Evolutionary conservation across 768 basidiomycete species (phyloP).

Genomic region (Lactarius quietus): DNA sequence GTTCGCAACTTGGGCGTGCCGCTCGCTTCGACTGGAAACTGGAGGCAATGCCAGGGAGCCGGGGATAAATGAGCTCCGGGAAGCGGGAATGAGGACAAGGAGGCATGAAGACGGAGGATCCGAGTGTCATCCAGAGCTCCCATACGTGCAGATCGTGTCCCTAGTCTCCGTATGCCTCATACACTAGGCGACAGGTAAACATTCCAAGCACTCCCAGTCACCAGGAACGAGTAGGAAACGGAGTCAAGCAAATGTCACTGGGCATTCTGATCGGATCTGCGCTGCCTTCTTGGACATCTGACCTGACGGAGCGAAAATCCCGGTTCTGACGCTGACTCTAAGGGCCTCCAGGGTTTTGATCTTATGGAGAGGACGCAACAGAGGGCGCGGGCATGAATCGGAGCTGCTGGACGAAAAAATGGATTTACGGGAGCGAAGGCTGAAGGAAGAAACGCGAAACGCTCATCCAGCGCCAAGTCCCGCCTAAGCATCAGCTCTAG

Average conservation of each 20-base stretch:
- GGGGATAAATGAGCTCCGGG: conserved; percentile 12
- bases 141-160: not conserved
- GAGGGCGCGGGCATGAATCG: not conserved
- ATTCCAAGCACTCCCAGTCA: not conserved
- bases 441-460: conserved; percentile 6
- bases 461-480: conserved; percentile 8
- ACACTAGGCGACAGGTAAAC: not conserved
- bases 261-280: conserved; percentile 15
- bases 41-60: not conserved
- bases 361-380: too few relatives aligned
- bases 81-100: not conserved
- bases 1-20: not conserved
- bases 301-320: conserved; percentile 14
- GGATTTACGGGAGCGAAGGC: not conserved
- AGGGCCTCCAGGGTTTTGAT: not conserved
- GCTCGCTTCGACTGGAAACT: too few relatives aligned
- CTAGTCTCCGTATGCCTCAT: not conserved
- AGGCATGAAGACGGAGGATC: not conserved
- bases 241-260: conserved; percentile 3
- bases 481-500: not conserved
- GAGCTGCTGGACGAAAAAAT: not conserved
- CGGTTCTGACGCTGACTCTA: conserved; percentile 1
- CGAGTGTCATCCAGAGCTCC: not conserved
- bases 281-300: conserved; percentile 15
- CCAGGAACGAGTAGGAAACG: not conserved